Base-by-base conservation (phyloP, 164 flowering plant genomes). In the Chloranthus sessilifolius region DNA sequence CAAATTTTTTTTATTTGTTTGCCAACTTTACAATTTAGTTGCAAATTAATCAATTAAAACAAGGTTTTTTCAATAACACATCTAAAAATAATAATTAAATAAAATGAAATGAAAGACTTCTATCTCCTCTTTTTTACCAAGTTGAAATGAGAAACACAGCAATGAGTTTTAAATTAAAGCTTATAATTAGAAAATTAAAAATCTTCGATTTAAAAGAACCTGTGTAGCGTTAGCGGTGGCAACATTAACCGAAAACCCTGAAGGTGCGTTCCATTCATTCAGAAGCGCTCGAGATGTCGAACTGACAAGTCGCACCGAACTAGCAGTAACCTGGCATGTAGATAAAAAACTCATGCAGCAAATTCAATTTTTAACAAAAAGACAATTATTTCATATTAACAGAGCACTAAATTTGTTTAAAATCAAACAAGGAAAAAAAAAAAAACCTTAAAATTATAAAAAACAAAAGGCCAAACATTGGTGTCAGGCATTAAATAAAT, bases 181-280 rank as follows among this genome's bases (percentile, higher is more conserved):
- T n/a, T n/a, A n/a, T n/a, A n/a, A n/a, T n/a, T n/a, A n/a, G n/a
- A n/a, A n/a, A n/a, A n/a, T n/a, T n/a, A n/a, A n/a, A n/a, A n/a
- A n/a, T n/a, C n/a, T n/a, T n/a, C n/a, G n/a, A 26, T 28, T 24
- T 11, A 31, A 56, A 52, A 21, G 46, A 62, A 92, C 97, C 97
- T 92, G 99, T 47, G 83, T 75, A 19, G 95, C 85, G 80, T 92
- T 92, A 38, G 95, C 95, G 15, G 97, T 92, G 27, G 97, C 99
- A 68, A 92, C 99, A 73, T 89, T 94, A 37, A 94, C 65, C 1
- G 99, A 86, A 64, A 65, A 94, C 29, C 80, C 92, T 26, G 75
- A 8, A n/a, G 95, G 97, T 19, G 97, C 84, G 50, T 69, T 40
- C 99, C 99, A 94, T 64, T 89, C 95, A 74, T 84, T 4, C 22